phyloP scores from a whole-genome alignment of 2,329 filamentous ascomycete genomes.

The Lecanicillium sp. region DNA sequence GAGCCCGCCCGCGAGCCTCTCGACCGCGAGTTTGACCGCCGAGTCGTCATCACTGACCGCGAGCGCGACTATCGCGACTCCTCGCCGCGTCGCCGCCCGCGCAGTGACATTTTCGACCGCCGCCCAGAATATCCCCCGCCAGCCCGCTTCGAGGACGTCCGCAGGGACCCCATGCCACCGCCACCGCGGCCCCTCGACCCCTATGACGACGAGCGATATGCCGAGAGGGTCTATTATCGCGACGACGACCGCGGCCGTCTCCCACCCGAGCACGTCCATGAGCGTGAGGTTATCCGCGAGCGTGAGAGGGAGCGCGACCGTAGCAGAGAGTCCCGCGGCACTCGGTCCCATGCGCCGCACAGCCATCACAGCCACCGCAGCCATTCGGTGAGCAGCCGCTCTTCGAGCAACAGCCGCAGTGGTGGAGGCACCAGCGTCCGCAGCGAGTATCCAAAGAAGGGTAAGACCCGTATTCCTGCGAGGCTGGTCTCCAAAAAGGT shows the following conservation, averaged over 20 bases:
- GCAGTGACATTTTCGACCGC: constrained; percentile 80
- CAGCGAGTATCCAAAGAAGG: constrained; percentile 68
- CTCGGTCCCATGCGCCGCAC: constrained; percentile 28
- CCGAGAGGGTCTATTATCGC: constrained; percentile 60
- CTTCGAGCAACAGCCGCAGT: constrained; percentile 38
- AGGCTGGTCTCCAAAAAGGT: constrained; percentile 73
- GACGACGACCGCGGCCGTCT: constrained; percentile 55
- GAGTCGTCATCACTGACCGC: constrained; percentile 43
- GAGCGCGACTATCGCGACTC: constrained; percentile 44
- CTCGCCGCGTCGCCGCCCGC: constrained; percentile 52
- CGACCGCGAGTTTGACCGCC: constrained; percentile 38
- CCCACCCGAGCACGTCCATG: constrained; percentile 50
- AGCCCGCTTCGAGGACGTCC: constrained; percentile 20
- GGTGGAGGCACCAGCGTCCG: constrained; percentile 43
- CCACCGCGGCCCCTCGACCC: constrained; percentile 46
- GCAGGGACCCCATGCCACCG: constrained; percentile 49
- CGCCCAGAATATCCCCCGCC: constrained; percentile 43
- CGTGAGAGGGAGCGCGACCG: constrained; percentile 34
- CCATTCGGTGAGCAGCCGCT: constrained; percentile 30
- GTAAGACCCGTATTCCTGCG: constrained; percentile 82
- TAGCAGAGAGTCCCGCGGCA: constrained; percentile 33
- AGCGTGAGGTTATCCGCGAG: constrained; percentile 50
- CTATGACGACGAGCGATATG: constrained; percentile 59
- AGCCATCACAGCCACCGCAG: constrained; percentile 26
- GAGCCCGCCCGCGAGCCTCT: constrained; percentile 20